Evolutionary conservation across 306 rosid genomes (phyloP).

Genomic region (Lablab purpureus): DNA sequence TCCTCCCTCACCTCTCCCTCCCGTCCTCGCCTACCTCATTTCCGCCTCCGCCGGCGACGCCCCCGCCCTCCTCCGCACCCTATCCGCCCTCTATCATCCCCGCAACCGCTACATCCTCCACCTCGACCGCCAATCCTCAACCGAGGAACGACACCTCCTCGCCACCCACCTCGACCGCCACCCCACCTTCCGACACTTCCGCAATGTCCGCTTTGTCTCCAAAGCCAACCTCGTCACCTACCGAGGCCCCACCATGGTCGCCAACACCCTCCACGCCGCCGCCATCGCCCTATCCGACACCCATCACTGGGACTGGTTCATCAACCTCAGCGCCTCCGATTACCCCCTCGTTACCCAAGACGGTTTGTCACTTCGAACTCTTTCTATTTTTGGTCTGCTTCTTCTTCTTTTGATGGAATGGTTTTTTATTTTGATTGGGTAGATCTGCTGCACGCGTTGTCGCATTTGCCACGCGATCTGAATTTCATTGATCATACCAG

Average conservation of each 20-base stretch:
- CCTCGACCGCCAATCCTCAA: slow-evolving; percentile 73
- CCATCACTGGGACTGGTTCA: slow-evolving; percentile 91
- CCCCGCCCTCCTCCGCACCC: slow-evolving; percentile 64
- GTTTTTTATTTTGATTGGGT: slow-evolving; percentile 34
- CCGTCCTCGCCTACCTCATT: slow-evolving; percentile 79
- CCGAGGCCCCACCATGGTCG: slow-evolving; percentile 91
- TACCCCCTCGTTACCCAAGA: slow-evolving; percentile 90
- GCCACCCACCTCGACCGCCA: slow-evolving; percentile 53
- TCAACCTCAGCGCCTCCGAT: slow-evolving; percentile 88
- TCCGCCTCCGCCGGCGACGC: slow-evolving; percentile 80
- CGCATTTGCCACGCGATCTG: slow-evolving; percentile 78
- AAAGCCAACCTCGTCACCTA: slow-evolving; percentile 88
- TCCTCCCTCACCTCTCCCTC: slow-evolving; percentile 60
- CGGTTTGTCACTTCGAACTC: slow-evolving; percentile 49
- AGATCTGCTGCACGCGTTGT: slow-evolving; percentile 86
- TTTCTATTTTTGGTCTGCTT: background rate
- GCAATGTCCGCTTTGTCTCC: slow-evolving; percentile 63
- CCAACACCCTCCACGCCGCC: slow-evolving; percentile 89
- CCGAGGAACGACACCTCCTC: slow-evolving; percentile 68
- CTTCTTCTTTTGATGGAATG: background rate
- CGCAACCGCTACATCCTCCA: slow-evolving; percentile 72
- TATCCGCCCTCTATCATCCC: slow-evolving; percentile 83
- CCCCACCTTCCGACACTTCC: slow-evolving; percentile 50
- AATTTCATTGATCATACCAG: slow-evolving; percentile 91
- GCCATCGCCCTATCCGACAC: slow-evolving; percentile 68